A percentile compares a stretch with the other conserved stretches of the same genome.
phyloP scores from a whole-genome alignment of 495 filamentous ascomycete species.

The Penicillium parvum region DNA sequence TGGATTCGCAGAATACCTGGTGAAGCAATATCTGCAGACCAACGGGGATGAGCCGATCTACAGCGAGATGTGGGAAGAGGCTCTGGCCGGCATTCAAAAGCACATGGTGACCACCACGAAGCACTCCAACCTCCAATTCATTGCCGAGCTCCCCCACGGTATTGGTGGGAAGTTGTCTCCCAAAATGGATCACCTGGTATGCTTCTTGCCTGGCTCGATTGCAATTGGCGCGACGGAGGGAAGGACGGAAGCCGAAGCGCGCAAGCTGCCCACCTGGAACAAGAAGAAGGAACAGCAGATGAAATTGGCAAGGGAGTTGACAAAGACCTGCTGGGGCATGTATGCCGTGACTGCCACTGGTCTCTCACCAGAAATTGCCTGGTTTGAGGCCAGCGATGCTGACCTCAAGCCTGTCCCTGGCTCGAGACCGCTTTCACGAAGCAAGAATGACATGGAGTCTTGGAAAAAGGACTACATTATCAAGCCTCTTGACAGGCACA shows the following conservation, averaged over 20 bases:
- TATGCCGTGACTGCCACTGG: slow-evolving; percentile 76
- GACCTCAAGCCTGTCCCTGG: slow-evolving; percentile 1
- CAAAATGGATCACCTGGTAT: slow-evolving; percentile 94
- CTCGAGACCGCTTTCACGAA: not conserved
- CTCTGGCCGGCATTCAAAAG: slow-evolving; percentile 73
- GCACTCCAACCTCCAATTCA: slow-evolving; percentile 66
- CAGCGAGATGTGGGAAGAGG: slow-evolving; percentile 74
- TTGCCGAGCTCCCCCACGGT: slow-evolving; percentile 70
- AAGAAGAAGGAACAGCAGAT: slow-evolving; percentile 70
- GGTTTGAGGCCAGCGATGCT: slow-evolving; percentile 63
- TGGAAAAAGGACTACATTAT: slow-evolving; percentile 55
- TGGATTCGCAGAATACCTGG: slow-evolving; percentile 58
- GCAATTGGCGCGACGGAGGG: slow-evolving; percentile 74
- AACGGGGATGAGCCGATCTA: slow-evolving; percentile 71
- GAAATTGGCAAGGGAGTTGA: slow-evolving; percentile 70
- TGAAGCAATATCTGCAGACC: slow-evolving; percentile 84
- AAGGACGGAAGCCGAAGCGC: slow-evolving; percentile 58
- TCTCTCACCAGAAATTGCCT: slow-evolving; percentile 75
- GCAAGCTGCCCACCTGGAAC: slow-evolving; percentile 57
- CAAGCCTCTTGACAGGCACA: slow-evolving; percentile 64
- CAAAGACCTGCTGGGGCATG: slow-evolving; percentile 88
- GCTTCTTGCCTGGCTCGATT: slow-evolving; percentile 86
- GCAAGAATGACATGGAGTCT: slow-evolving; percentile 2
- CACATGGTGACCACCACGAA: slow-evolving; percentile 75
- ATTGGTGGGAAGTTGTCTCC: slow-evolving; percentile 56